Percentiles rank a stretch among this genome's conserved stretches.
phyloP scores from a whole-genome alignment of 164 flowering plant species.

The Vitis amurensis region DNA sequence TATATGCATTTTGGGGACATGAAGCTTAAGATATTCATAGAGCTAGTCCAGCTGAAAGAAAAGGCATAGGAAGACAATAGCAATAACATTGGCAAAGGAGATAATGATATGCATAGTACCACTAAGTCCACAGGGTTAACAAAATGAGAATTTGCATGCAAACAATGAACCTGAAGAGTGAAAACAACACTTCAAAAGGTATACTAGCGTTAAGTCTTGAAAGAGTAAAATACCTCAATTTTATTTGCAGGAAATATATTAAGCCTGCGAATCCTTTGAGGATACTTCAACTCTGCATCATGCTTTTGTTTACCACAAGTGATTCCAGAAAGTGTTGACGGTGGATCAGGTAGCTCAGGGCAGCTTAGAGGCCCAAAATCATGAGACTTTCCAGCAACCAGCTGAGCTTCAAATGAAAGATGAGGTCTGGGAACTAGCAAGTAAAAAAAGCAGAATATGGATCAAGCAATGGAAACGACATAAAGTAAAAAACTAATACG shows the following conservation, averaged over 20 bases:
- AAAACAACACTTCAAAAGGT: not conserved
- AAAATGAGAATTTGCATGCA: not conserved
- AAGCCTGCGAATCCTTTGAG: slow-evolving; percentile 83
- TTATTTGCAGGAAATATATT: slow-evolving; percentile 83
- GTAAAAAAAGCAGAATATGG: not conserved
- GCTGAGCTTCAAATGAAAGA: slow-evolving; percentile 93
- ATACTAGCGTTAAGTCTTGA: slow-evolving; percentile 1
- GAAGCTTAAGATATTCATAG: too few relatives aligned
- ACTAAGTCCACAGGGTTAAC: too few relatives aligned
- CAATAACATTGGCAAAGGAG: too few relatives aligned
- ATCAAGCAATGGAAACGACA: not conserved
- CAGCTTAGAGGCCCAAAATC: slow-evolving; percentile 77
- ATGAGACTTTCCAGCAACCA: slow-evolving; percentile 86
- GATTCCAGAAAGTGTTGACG: slow-evolving; percentile 44
- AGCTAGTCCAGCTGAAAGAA: too few relatives aligned
- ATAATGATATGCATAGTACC: too few relatives aligned
- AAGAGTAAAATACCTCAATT: slow-evolving; percentile 58
- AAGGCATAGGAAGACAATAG: too few relatives aligned
- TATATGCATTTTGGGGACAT: too few relatives aligned
- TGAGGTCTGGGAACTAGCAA: slow-evolving; percentile 87
- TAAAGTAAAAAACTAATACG: not conserved
- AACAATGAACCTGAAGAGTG: not conserved
- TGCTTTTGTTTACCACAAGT: slow-evolving; percentile 75
- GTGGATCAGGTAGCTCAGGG: slow-evolving; percentile 66
- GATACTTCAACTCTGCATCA: slow-evolving; percentile 85